Evolutionary conservation across 1,284 basidiomycete genomes (phyloP).

Genomic region (Pascua guehoae): DNA sequence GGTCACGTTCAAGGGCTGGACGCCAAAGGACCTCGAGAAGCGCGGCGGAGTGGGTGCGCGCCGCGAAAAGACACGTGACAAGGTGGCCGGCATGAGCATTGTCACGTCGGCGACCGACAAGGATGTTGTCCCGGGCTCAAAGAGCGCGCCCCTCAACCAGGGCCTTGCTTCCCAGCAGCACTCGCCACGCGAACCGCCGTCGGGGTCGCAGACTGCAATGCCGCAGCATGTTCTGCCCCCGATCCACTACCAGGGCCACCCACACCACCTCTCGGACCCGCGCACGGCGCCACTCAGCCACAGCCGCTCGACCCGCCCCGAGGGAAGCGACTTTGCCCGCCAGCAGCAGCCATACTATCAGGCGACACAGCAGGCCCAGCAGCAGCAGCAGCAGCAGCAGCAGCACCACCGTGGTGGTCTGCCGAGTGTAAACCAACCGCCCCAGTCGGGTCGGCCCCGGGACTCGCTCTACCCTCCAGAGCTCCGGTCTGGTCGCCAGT

Average conservation of each 20-base stretch:
- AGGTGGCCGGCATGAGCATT: conserved; percentile 44
- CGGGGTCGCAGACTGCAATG: conserved; percentile 37
- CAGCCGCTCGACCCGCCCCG: conserved; percentile 20
- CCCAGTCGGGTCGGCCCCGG: background rate
- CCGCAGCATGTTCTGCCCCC: conserved; percentile 36
- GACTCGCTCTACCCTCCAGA: conserved; percentile 12
- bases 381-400: background rate
- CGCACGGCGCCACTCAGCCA: conserved; percentile 34
- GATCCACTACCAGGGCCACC: conserved; percentile 16
- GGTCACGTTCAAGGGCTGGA: conserved; percentile 44
- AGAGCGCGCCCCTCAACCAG: conserved; percentile 44
- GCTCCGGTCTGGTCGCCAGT: conserved; percentile 2
- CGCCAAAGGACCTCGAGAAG: conserved; percentile 34
- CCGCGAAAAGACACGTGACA: conserved; percentile 45
- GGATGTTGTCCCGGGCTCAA: conserved; percentile 38
- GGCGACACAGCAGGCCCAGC: conserved; percentile 10
- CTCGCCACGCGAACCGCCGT: conserved; percentile 35
- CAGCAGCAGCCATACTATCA: conserved; percentile 30
- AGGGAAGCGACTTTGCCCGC: conserved; percentile 36
- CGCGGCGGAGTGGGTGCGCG: conserved; percentile 33
- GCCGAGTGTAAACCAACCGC: too few relatives aligned
- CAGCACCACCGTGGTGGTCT: background rate
- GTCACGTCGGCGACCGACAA: conserved; percentile 34
- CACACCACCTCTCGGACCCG: conserved; percentile 28
- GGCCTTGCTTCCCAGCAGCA: conserved; percentile 38